Evolutionary conservation across 495 filamentous ascomycete genomes (phyloP), one percentile per base, ranked within the genome.

Genomic region (Cenococcum geophilum): DNA sequence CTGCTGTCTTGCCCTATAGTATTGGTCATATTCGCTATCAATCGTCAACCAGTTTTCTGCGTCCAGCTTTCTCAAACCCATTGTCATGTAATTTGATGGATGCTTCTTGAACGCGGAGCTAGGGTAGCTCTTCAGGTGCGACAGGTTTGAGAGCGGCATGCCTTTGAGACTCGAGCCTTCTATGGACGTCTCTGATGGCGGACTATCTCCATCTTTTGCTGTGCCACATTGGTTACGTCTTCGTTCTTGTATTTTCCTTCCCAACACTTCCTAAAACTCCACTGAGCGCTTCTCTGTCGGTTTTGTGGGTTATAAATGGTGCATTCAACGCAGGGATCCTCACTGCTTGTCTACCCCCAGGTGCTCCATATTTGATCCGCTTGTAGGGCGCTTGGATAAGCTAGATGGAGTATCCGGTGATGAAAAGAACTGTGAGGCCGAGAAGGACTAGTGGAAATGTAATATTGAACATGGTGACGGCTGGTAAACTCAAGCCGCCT

Each of bases 1-100:
- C 23, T 75, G 63, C 18, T 66, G 66, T 23, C 80, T 73, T 25
- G 81, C 72, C 1, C 65, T 60, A 65, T 81, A 79, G 60, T 80
- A 79, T 27, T 74, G 73, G 64, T 74, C 72, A 55, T 83, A 83
- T 58, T 76, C 74, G 54, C 22, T 74, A 66, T 83, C 81, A 36
- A 83, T 61, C 0, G 77, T 80, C 34, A 84, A 73, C 82, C 80
- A 84, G 48, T 82, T 80, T 45, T 72, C 67, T 18, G 66, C 59
- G 45, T 82, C 79, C 32, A 83, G 68, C 60, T 75, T 78, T 58
- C 76, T 76, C 20, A 84, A 73, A 40, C 82, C 81, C 81, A 83
- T 82, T 64, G 78, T 78, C 56, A 82, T 74, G 27, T 68, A 67
- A 6, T 40, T 56, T 34, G 8, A 6, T 1, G 8, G 47, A 54